These are phyloP conservation scores for Acrocalymma vagum DNA, from an alignment of 2,329 filamentous ascomycete genomes.

Conservation along the genomic window DNA sequence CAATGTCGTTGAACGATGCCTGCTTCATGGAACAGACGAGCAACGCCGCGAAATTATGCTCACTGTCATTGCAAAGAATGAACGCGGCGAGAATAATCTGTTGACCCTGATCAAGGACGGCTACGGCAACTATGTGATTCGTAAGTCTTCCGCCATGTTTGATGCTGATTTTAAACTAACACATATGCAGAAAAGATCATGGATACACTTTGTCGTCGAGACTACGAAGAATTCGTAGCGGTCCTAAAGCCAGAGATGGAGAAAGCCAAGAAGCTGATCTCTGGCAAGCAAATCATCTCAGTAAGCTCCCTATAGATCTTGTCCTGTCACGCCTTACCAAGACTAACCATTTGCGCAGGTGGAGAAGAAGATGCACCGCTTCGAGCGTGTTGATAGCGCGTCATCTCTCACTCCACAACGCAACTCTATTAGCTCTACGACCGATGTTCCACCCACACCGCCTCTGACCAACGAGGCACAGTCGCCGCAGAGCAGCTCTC, in stretches of 20 bases:
- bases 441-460: conserved; percentile 59
- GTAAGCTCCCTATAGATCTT: conserved; percentile 28
- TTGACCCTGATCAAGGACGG: conserved; percentile 85
- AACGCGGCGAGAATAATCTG: conserved; percentile 74
- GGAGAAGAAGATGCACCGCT: conserved; percentile 59
- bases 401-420: conserved; percentile 32
- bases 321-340: background rate
- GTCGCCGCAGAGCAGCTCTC: conserved; percentile 72
- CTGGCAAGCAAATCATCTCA: conserved; percentile 54
- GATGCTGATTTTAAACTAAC: conserved; percentile 13
- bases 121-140: conserved; percentile 95
- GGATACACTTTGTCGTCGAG: conserved; percentile 50
- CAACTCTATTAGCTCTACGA: conserved; percentile 20
- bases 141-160: conserved; percentile 66
- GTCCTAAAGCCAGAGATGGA: conserved; percentile 54
- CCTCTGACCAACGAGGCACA: conserved; percentile 76
- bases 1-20: conserved; percentile 95
- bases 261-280: conserved; percentile 51
- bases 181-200: conserved; percentile 77
- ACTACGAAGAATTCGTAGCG: conserved; percentile 53
- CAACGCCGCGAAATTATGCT: conserved; percentile 75
- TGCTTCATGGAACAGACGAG: conserved; percentile 73
- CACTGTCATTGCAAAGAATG: conserved; percentile 56
- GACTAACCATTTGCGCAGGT: conserved; percentile 38
- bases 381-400: conserved; percentile 39